Evolutionary conservation across 768 basidiomycete species (phyloP), one percentile per base, ranked within the genome.

Genomic region (Sistotremastrum niveocremeum): DNA sequence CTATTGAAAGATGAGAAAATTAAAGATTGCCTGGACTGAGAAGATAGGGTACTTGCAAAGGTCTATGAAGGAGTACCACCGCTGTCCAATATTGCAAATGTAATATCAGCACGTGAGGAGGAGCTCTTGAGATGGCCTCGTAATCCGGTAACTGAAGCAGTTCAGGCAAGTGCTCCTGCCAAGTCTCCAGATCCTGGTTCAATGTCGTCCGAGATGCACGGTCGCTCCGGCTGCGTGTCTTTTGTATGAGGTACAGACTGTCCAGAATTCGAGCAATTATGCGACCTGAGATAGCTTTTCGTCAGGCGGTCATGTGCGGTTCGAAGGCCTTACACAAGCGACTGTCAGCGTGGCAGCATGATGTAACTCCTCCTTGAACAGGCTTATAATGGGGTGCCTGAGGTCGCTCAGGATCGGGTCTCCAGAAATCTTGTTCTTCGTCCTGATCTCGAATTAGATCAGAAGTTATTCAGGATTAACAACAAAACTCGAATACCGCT

Each of bases 51-150:
- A 71, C 84, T 70, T 60, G 86, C 84, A 85, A 88, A 10, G 81
- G 83, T 44, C 85, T 72, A 59, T 87, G 74, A 36, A 87, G 67
- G 35, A 88, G 64, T 8, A 88, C 65, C 4, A 87, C 78, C 11
- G 81, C 70, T 5, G 74, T 76, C 76, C 82, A 84, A 57, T 88
- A 87, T 51, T 82, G 70, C 46, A 84, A 69, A 52, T 88, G 81
- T 37, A 87, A 63, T 40, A 76, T 70, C 32, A 86, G 58, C 29
- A 86, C 69, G 45, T 79, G 75, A 1, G 84, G 79, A 4, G 79
- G 71, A 20, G 20, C 20, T 20, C 20, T 20, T 20, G 20, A 20
- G 20, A 20, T 20, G 20, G 20, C 20, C 20, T 20, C 20, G 20
- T 20, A 20, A 20, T 20, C 20, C 1, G 20, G 20, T 20, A 20